These are phyloP conservation scores for Malassezia vespertilionis DNA, from an alignment of 1,284 basidiomycete genomes.

Conservation along the genomic window DNA sequence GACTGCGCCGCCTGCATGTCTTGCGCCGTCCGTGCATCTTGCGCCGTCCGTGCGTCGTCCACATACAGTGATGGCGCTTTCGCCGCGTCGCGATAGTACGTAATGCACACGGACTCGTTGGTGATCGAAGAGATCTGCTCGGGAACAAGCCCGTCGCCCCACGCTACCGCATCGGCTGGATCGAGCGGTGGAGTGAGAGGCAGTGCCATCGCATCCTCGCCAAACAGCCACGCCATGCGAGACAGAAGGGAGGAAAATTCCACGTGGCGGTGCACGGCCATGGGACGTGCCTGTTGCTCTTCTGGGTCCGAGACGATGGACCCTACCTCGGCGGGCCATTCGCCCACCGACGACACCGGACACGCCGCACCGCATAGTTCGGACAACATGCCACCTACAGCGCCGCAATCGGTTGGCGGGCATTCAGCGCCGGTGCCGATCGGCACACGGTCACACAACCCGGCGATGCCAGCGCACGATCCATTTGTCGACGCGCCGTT, in stretches of 20 bases:
- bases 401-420: background rate
- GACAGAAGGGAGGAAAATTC: background rate
- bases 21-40: too few relatives aligned
- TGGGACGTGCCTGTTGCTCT: background rate
- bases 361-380: background rate
- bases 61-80: background rate
- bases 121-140: slow-evolving; percentile 11
- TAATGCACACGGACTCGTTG: slow-evolving; percentile 4
- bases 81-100: slow-evolving; percentile 1
- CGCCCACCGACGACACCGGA: background rate
- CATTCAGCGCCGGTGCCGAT: background rate
- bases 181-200: slow-evolving; percentile 8
- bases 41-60: too few relatives aligned
- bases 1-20: background rate
- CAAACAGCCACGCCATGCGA: slow-evolving; percentile 6
- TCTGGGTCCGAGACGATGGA: background rate
- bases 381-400: background rate
- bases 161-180: background rate
- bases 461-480: background rate
- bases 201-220: slow-evolving; percentile 6
- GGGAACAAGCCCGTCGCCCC: background rate
- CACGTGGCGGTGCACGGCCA: background rate
- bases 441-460: background rate
- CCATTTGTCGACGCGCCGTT: background rate
- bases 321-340: background rate